phyloP scores from a whole-genome alignment of 371 early-diverging fungal genomes.

The Mucor racemosus region DNA sequence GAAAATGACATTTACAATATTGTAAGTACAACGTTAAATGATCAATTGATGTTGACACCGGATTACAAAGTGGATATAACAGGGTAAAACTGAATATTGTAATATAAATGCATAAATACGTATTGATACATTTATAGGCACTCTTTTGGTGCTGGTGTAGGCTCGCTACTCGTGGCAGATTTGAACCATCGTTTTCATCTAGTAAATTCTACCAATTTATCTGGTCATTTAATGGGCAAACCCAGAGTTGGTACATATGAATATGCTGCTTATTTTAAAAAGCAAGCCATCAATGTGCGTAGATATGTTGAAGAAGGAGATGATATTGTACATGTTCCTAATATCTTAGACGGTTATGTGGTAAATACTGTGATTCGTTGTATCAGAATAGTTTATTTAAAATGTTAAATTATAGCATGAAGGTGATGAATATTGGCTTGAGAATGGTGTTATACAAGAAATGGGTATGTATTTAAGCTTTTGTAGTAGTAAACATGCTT shows the following conservation, averaged over 20 bases:
- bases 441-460: not conserved
- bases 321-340: constrained; percentile 12
- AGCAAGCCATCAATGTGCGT: not conserved
- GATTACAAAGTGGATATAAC: constrained; percentile 12
- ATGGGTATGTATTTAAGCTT: not conserved
- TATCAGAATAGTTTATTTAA: not conserved
- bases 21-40: constrained; percentile 5
- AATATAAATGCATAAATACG: not conserved
- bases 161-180: constrained; percentile 18
- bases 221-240: constrained; percentile 23
- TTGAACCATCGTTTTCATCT: constrained; percentile 7
- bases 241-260: constrained; percentile 19
- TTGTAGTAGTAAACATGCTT: too few relatives aligned
- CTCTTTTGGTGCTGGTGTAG: constrained; percentile 28
- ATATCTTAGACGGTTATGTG: constrained; percentile 18
- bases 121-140: constrained; percentile 14
- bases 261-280: constrained; percentile 21
- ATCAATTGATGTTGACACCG: constrained; percentile 19
- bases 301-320: constrained; percentile 18
- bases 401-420: constrained; percentile 17
- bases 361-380: not conserved
- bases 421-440: constrained; percentile 26
- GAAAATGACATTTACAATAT: constrained; percentile 18
- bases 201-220: constrained; percentile 1
- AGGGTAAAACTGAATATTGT: constrained; percentile 9